A percentile compares a stretch with the other conserved stretches of the same genome.
Evolutionary conservation across 2,329 filamentous ascomycete genomes (phyloP).

Genomic region (Colletotrichum sp.): DNA sequence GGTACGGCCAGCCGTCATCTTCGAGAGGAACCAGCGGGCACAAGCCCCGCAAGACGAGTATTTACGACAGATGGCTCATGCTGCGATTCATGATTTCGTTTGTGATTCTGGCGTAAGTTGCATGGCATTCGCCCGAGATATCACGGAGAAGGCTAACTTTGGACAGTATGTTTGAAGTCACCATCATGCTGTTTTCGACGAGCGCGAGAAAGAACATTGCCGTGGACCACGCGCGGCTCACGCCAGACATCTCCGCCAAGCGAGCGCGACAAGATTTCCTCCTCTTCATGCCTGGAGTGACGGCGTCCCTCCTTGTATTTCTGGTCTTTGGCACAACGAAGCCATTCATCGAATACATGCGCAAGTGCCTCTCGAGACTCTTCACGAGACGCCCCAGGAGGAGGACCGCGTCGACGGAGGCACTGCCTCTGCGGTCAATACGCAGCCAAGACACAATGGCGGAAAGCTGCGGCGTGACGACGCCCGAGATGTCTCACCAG

Average conservation of each 20-base stretch:
- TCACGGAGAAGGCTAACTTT: background rate
- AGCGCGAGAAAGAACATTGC: constrained; percentile 33
- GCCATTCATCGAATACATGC: constrained; percentile 23
- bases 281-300: constrained; percentile 28
- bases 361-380: background rate
- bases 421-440: background rate
- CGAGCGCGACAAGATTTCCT: constrained; percentile 17
- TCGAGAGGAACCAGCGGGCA: background rate
- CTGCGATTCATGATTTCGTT: constrained; percentile 49
- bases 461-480: background rate
- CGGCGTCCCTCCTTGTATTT: constrained; percentile 23
- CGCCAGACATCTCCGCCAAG: constrained; percentile 34
- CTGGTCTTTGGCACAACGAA: constrained; percentile 27
- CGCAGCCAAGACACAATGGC: background rate
- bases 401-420: background rate
- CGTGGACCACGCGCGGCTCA: constrained; percentile 25
- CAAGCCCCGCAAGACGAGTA: constrained; percentile 16
- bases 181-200: constrained; percentile 42
- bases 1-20: background rate
- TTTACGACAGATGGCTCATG: constrained; percentile 50
- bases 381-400: background rate
- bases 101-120: constrained; percentile 37
- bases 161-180: constrained; percentile 36
- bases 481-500: background rate
- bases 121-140: fast-evolving